A percentile compares a stretch with the other conserved stretches of the same genome.
These are phyloP conservation scores for Dionaea muscipula DNA, from an alignment of 179 eudicot species.

Conservation along the genomic window DNA sequence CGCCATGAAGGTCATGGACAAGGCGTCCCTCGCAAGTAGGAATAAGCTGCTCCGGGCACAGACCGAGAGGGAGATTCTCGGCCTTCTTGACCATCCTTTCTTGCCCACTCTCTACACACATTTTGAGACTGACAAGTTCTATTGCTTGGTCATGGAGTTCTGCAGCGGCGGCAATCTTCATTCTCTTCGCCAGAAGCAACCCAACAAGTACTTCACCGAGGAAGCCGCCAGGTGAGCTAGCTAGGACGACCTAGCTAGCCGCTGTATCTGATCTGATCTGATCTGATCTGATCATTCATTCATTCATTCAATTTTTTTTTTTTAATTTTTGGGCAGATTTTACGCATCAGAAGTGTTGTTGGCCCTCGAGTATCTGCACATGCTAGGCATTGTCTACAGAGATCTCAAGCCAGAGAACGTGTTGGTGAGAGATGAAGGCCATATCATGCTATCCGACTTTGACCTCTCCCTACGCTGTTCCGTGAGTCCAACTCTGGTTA, in stretches of 20 bases:
- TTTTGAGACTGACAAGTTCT: conserved; percentile 60
- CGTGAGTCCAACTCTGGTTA: conserved; percentile 53
- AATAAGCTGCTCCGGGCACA: conserved; percentile 62
- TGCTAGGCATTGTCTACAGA: conserved; percentile 61
- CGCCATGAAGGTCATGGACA: conserved; percentile 80
- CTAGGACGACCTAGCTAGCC: too few species aligned
- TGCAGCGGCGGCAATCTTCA: conserved; percentile 72
- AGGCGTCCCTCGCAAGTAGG: conserved; percentile 53
- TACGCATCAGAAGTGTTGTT: conserved; percentile 52
- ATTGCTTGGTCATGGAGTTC: conserved; percentile 65
- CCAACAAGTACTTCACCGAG: conserved; percentile 47
- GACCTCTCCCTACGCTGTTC: conserved; percentile 63
- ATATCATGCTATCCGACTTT: conserved; percentile 65
- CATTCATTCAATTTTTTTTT: too few species aligned
- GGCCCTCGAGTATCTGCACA: conserved; percentile 63
- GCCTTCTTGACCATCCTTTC: conserved; percentile 68
- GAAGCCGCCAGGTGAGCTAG: conserved; percentile 53
- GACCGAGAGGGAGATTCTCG: conserved; percentile 65
- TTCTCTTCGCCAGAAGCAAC: conserved; percentile 60
- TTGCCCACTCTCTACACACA: conserved; percentile 52
- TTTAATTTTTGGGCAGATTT: conserved; percentile 33
- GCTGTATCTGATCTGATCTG: too few species aligned
- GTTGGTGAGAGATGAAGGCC: conserved; percentile 58
- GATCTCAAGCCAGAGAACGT: conserved; percentile 68
- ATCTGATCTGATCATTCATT: too few species aligned